Evolutionary conservation across 2,329 filamentous ascomycete species (phyloP), one percentile per base, ranked within the genome.

Genomic region (Aspergillus hiratsukae): DNA sequence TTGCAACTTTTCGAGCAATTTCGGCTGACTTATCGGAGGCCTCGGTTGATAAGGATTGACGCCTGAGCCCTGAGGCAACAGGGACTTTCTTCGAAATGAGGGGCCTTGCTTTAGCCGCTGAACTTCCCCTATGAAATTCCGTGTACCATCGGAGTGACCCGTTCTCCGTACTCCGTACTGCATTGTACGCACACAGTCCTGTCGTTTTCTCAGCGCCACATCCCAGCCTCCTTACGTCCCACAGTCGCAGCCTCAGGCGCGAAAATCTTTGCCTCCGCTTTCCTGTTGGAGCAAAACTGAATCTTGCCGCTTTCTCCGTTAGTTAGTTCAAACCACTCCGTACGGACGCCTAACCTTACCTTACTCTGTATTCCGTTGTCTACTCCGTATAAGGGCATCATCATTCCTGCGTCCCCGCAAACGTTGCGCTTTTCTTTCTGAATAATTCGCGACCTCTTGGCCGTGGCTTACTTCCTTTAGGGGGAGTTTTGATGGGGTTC

Each of bases 221-320:
- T 48, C 54, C 58, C 57, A 59, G 59, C 55, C 58, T 62, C 58
- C 54, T 52, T 49, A 45, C 35, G 48, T 50, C 21, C 21, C 53
- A 40, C 41, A 41, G 49, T 51, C 41, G 7, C 40, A 51, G 61
- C 63, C 65, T 66, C 58, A 68, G 58, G 62, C 61, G 51, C 59
- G 52, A 53, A 49, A 54, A 41, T 50, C 31, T 46, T 58, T 58
- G 56, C 58, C 61, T 60, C 61, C 59, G 61, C 61, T 64, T 60
- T 54, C 59, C 37, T 59, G 31, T 60, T 55, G 17, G 21, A 60
- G 64, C 52, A 65, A 65, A 67, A 60, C 62, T 62, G 57, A 64
- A 64, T 62, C 54, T 64, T 53, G 51, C 64, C 59, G 59, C 31
- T 58, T 61, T 62, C 61, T 64, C 61, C 63, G 67, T 67, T 57